Evolutionary conservation across 306 rosid species (phyloP), one percentile per base, ranked within the genome.

Genomic region (Carpinus viminea): DNA sequence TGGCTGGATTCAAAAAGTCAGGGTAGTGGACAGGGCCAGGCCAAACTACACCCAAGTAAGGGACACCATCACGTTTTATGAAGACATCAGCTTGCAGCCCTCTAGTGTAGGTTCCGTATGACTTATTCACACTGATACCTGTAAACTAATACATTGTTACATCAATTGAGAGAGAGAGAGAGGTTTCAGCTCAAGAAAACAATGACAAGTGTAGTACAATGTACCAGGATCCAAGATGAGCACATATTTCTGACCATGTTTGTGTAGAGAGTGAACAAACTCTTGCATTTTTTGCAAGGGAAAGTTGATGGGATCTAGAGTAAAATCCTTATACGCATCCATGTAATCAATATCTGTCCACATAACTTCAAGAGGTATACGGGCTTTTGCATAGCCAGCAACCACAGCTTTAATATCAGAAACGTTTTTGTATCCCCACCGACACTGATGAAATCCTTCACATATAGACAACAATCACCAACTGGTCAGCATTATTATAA

Each of bases 261-360:
- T 80, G 84, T 94, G 98, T 78, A 92, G 90, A 12, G 74, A 73
- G n/a, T 87, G 61, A 48, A 85, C 90, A 79, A 94, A 88, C 21
- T 24, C 79, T 75, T 55, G 79, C 97, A 92, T 92, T 82, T 86
- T n/a, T 7, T 88, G 89, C 64, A 77, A 48, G 0, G 98, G 96
- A 76, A 89, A 94, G 87, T 94, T 90, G 64, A 92, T 72, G 50
- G 94, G 98, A 79, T 94, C 97, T 71, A 94, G 86, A 46, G 97
- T 92, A 78, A 94, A 94, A 80, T 90, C 94, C 86, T 94, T 94
- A 74, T 70, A 88, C 24, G 79, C 93, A 83, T 92, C 97, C 98
- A 92, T 94, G 89, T 92, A 92, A 84, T 94, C 97, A 80, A 94
- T 92, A 77, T 94, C 97, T 16, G 98, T 92, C 97, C 98, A 94